A percentile compares a stretch with the other conserved stretches of the same genome.
phyloP scores from a whole-genome alignment of 2,329 filamentous ascomycete species.

The Hypoxylon sp. region DNA sequence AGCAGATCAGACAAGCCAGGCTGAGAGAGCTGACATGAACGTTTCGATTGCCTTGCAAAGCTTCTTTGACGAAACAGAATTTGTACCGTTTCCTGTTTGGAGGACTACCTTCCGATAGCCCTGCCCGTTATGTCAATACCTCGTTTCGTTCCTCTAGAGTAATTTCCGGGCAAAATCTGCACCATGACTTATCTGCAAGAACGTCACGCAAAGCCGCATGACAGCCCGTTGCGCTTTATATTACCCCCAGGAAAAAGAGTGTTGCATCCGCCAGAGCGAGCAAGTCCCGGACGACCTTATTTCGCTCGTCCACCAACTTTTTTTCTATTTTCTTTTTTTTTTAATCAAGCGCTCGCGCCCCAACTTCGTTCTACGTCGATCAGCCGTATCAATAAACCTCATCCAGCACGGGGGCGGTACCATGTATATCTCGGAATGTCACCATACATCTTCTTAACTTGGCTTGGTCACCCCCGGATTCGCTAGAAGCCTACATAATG shows the following conservation, averaged over 20 bases:
- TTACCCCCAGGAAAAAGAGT: constrained; percentile 38
- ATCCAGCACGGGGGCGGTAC: constrained; percentile 29
- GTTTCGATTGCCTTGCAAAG: constrained; percentile 20
- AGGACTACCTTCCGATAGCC: constrained; percentile 47
- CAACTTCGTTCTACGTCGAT: constrained; percentile 40
- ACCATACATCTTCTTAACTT: constrained; percentile 45
- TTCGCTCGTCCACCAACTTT: constrained; percentile 28
- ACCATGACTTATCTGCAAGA: constrained; percentile 42
- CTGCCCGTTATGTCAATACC: constrained; percentile 33
- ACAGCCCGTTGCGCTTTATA: constrained; percentile 41
- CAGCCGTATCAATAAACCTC: constrained; percentile 36
- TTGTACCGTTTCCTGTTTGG: constrained; percentile 43
- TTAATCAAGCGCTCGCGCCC: constrained; percentile 33
- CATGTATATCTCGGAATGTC: constrained; percentile 46
- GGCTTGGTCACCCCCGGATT: constrained; percentile 38
- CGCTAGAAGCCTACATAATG: constrained; percentile 27
- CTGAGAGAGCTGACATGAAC: constrained; percentile 31
- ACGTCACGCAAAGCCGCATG: constrained; percentile 44
- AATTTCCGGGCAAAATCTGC: constrained; percentile 47
- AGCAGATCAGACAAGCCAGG: constrained; percentile 11
- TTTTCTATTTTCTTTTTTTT: no score
- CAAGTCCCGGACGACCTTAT: constrained; percentile 36
- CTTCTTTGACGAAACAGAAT: constrained; percentile 23
- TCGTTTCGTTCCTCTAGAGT: constrained; percentile 43
- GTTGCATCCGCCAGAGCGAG: constrained; percentile 50